These are phyloP conservation scores for Cercospora brassicicola DNA, from an alignment of 2,329 filamentous ascomycete species.

Conservation along the genomic window DNA sequence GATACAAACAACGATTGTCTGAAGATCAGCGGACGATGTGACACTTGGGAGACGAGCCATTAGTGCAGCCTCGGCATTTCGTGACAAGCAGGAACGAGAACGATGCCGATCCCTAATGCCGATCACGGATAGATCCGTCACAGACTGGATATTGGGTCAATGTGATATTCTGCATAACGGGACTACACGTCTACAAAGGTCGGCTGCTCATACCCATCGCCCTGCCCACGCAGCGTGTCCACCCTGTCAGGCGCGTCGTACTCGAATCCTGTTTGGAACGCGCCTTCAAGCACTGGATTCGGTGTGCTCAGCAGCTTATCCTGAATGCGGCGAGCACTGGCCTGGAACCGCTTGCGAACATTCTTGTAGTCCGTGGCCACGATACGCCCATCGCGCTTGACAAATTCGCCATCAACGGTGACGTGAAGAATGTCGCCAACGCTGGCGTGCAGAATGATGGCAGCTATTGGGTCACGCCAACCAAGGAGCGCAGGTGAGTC, in stretches of 20 bases:
- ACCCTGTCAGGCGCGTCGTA: background rate
- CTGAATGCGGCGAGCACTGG: background rate
- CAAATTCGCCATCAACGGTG: background rate
- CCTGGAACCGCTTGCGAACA: background rate
- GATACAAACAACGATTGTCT: background rate
- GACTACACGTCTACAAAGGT: background rate
- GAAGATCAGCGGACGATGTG: background rate
- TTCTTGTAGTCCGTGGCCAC: background rate
- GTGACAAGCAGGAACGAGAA: background rate
- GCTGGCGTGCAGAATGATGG: background rate
- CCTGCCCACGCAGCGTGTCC: background rate
- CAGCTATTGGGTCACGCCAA: background rate
- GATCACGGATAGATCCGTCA: background rate
- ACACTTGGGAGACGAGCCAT: background rate
- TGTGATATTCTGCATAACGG: too few relatives aligned
- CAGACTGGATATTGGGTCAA: too few relatives aligned
- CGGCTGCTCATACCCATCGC: background rate
- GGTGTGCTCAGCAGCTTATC: background rate
- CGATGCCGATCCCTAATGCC: background rate
- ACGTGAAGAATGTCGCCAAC: background rate
- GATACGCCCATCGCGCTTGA: background rate
- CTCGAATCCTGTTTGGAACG: background rate
- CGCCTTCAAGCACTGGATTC: background rate
- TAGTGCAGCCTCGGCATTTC: background rate
- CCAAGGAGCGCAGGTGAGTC: background rate